Base-by-base conservation (phyloP, 805 yeast species). In the Debaryomyces castellii region DNA sequence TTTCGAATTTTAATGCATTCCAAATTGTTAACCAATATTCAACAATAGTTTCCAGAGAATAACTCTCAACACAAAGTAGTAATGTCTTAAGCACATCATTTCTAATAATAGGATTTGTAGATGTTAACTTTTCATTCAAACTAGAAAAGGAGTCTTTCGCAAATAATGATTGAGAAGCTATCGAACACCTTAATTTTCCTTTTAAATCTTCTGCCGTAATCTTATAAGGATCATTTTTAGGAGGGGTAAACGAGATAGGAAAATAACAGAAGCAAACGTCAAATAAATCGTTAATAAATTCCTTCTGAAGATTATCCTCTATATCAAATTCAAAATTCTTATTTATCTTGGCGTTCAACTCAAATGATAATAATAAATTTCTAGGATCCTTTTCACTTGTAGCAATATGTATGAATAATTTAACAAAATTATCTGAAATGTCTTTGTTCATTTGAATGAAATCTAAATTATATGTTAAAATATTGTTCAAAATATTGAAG, bases 381-480 rank as follows among this genome's bases (percentile, higher is more conserved):
- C 87, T 76, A 3, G 99, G 99, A 64, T 94, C 99, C 56, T 94
- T 95, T 59, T 94, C 99, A 32, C 96, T 96, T 12, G 81, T 73
- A 2, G 96, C 87, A 23, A 89, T 59, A 46, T 82, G 81, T 28
- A 88, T 59, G 51, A 86, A 91, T 0, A 85, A 63, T 32, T 75
- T 62, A 27, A 88, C 73, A 43, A 76, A 81, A 3, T 61, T 52
- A 25, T 77, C 78, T 21, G 67, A 67, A 20, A 64, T 48, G 7
- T 44, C 49, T 8, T 52, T 48, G 5, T 48, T 46, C 6, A 54
- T 18, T 12, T 48, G 27, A 21, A 63, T 44, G 23, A 51, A 59
- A 4, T 54, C 45, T 12, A 74, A 57, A 7, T 80, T 40, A 4
- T 60, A 57, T 2, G 66, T 52, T 9, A 18, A 20, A 5, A 35